Conservation (phyloP, 305 asterid species). For the Petunia hybrid region DNA sequence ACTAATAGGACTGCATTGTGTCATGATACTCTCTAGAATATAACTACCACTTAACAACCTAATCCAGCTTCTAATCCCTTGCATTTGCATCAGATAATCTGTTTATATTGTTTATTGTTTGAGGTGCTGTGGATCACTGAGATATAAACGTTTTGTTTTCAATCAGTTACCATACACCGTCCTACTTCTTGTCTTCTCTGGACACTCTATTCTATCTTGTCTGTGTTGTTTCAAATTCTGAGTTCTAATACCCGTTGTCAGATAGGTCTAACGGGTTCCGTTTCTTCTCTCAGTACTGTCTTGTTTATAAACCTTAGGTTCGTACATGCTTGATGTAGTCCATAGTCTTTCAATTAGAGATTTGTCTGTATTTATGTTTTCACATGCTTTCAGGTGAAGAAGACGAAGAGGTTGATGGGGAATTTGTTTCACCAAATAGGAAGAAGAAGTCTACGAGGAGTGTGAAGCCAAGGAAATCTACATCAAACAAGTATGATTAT, state of each 20-base stretch:
- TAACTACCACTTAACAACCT: too few species aligned
- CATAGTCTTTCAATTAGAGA: constrained; percentile 26
- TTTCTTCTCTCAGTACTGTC: neutral
- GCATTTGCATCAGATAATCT: too few species aligned
- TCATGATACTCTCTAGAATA: too few species aligned
- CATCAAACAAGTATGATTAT: constrained; percentile 63
- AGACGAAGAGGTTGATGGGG: constrained; percentile 72
- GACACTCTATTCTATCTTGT: neutral
- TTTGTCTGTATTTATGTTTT: neutral
- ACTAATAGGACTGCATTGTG: too few species aligned
- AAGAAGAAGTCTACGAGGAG: constrained; percentile 79
- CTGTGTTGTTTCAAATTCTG: constrained; percentile 4
- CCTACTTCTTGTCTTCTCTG: constrained; percentile 15
- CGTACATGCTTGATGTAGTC: constrained; percentile 7
- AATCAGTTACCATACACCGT: neutral
- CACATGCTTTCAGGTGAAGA: constrained; percentile 61
- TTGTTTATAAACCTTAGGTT: neutral
- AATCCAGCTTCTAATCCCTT: too few species aligned
- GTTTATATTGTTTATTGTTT: constrained; percentile 17
- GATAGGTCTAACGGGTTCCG: constrained; percentile 7
- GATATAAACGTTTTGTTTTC: neutral
- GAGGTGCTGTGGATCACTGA: constrained; percentile 17
- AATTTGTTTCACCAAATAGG: constrained; percentile 86
- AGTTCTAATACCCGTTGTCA: constrained; percentile 11
- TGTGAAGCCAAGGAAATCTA: constrained; percentile 69